Conservation (phyloP, 2,329 filamentous ascomycete genomes). For the Plenodomus biglobosus region DNA sequence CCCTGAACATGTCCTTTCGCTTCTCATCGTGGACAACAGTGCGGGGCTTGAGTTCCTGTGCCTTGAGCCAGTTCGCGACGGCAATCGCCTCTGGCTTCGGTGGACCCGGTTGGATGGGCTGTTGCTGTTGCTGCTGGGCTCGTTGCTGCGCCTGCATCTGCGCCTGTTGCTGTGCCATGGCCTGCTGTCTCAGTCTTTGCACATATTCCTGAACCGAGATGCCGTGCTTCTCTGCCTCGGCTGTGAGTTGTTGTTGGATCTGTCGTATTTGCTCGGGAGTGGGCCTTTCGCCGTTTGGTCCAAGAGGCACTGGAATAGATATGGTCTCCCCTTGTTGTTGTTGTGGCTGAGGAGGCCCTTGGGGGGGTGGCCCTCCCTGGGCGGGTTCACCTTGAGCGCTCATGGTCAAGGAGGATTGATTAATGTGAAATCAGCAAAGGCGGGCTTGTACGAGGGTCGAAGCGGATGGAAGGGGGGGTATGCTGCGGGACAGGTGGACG, state of each 20-base stretch:
- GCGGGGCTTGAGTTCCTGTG: conserved; percentile 82
- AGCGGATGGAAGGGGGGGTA: too few species aligned
- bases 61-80: conserved; percentile 81
- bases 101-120: conserved; percentile 74
- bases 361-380: conserved; percentile 18
- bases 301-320: conserved; percentile 26
- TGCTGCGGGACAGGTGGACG: background rate
- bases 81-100: conserved; percentile 87
- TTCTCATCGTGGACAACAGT: conserved; percentile 95
- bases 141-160: conserved; percentile 30
- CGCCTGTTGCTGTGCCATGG: conserved; percentile 58
- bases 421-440: conserved; percentile 3
- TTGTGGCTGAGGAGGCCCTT: conserved; percentile 9
- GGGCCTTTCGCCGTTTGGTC: conserved; percentile 55
- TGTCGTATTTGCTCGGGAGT: conserved; percentile 80
- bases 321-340: background rate
- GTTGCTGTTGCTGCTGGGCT: conserved; percentile 48
- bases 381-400: conserved; percentile 17
- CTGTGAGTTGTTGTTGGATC: conserved; percentile 80
- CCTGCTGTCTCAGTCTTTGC: conserved; percentile 55
- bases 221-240: conserved; percentile 80
- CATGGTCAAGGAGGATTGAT: conserved; percentile 16
- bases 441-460: background rate
- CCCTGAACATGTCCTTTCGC: conserved; percentile 97
- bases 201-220: conserved; percentile 85